A percentile compares a stretch with the other conserved stretches of the same genome.
Conservation (phyloP, 78 protist genomes). For the Protostelium mycophagum region DNA sequence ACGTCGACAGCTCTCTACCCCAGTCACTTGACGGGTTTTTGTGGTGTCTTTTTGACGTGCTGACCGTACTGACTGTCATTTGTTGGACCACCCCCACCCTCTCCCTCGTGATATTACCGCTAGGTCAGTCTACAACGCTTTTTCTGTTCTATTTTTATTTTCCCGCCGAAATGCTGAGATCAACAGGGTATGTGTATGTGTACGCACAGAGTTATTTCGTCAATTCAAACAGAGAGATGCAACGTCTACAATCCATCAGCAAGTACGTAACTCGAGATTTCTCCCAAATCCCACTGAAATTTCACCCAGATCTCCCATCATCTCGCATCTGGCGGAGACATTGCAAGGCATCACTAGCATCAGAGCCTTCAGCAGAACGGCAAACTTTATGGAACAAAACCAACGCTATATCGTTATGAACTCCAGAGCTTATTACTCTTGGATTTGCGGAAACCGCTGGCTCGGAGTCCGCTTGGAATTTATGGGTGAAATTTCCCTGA, state of each 20-base stretch:
- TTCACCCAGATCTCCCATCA: conserved; percentile 73
- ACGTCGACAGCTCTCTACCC: conserved; percentile 42
- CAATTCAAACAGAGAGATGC: conserved; percentile 53
- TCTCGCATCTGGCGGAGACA: conserved; percentile 67
- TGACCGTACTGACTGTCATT: conserved; percentile 13
- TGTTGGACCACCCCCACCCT: conserved; percentile 18
- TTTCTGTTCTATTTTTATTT: too few species aligned
- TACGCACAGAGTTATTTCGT: conserved; percentile 31
- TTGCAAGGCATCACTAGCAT: conserved; percentile 44
- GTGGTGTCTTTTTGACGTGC: conserved; percentile 7
- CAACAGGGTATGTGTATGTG: conserved; percentile 3
- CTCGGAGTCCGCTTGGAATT: conserved; percentile 74
- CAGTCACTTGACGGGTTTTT: conserved; percentile 6
- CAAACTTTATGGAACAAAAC: not conserved
- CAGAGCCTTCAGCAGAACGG: conserved; percentile 24
- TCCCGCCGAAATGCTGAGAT: not conserved
- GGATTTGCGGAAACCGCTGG: conserved; percentile 74
- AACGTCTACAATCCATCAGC: conserved; percentile 67
- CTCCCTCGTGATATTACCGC: conserved; percentile 19
- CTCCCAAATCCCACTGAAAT: not conserved
- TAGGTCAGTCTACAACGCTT: not conserved
- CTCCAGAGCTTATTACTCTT: conserved; percentile 44
- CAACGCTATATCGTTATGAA: not conserved
- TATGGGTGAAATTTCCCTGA: conserved; percentile 24
- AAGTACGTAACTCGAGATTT: not conserved